A percentile compares a stretch with the other conserved stretches of the same genome.
These are phyloP conservation scores for Osmanthus fragrans DNA, from an alignment of 257 asterid species.

Conservation along the genomic window DNA sequence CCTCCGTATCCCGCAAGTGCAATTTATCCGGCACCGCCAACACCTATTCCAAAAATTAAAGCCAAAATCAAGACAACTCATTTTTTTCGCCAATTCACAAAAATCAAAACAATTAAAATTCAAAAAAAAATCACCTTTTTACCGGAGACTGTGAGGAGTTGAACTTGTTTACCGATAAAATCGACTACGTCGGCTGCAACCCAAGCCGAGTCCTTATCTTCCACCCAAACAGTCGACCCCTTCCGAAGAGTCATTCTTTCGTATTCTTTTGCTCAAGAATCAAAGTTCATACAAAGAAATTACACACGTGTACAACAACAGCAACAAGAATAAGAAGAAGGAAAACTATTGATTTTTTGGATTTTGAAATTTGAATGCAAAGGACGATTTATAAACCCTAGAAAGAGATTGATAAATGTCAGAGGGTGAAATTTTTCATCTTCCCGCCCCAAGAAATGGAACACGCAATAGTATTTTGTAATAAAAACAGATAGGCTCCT, in stretches of 20 bases:
- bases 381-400: slow-evolving; percentile 49
- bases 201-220: slow-evolving; percentile 80
- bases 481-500: not conserved
- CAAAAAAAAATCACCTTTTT: slow-evolving; percentile 55
- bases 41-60: slow-evolving; percentile 38
- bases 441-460: slow-evolving; percentile 73
- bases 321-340: too few species aligned
- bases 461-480: not conserved
- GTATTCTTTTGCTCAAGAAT: slow-evolving; percentile 6
- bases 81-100: not conserved
- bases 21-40: slow-evolving; percentile 65
- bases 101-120: not conserved
- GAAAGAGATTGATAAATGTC: slow-evolving; percentile 13
- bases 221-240: slow-evolving; percentile 87
- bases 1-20: slow-evolving; percentile 78
- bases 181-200: slow-evolving; percentile 71
- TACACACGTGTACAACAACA: not conserved
- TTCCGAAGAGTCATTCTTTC: slow-evolving; percentile 67
- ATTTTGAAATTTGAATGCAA: slow-evolving; percentile 25
- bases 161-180: slow-evolving; percentile 72
- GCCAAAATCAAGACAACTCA: slow-evolving; percentile 5
- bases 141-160: slow-evolving; percentile 61
- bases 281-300: not conserved
- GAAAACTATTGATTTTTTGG: not conserved
- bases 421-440: slow-evolving; percentile 31